A percentile compares a stretch with the other conserved stretches of the same genome.
phyloP scores from a whole-genome alignment of 441 rosid species.

The Sinapis alba region DNA sequence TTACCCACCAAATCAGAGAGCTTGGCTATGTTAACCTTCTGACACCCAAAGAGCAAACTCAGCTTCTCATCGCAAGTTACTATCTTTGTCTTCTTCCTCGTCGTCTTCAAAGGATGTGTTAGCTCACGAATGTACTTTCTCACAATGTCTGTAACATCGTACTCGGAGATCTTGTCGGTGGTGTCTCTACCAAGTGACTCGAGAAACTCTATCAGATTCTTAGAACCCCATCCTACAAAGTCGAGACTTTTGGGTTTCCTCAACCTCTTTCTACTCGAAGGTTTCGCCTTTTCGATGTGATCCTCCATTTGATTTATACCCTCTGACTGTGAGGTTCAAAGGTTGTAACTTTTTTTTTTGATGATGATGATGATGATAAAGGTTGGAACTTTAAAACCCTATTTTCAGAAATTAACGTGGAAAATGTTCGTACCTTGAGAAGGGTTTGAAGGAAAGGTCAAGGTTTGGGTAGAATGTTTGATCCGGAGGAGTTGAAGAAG shows the following conservation, averaged over 20 bases:
- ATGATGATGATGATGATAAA: not conserved
- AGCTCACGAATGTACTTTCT: constrained; percentile 40
- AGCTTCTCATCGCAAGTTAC: constrained; percentile 51
- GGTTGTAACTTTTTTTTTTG: not conserved
- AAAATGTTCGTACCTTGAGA: not conserved
- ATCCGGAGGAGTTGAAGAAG: not conserved
- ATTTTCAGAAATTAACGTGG: not conserved
- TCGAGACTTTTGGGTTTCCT: constrained; percentile 46
- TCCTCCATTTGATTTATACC: constrained; percentile 27
- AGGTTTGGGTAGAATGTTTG: not conserved
- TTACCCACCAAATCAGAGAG: constrained; percentile 46
- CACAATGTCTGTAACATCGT: constrained; percentile 46
- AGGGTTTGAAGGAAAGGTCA: not conserved
- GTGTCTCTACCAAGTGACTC: constrained; percentile 48
- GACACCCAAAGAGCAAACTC: constrained; percentile 46
- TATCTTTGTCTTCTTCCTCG: constrained; percentile 33
- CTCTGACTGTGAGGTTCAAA: not conserved
- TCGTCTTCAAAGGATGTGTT: constrained; percentile 11
- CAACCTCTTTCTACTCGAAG: constrained; percentile 44
- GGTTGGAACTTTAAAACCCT: not conserved
- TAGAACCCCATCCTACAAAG: constrained; percentile 61
- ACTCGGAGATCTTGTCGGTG: constrained; percentile 38
- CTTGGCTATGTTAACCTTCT: constrained; percentile 38
- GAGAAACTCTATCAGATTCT: constrained; percentile 51
- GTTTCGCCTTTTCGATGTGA: constrained; percentile 23